phyloP scores from a whole-genome alignment of 331 rosid species.

The Malus hybrid region DNA sequence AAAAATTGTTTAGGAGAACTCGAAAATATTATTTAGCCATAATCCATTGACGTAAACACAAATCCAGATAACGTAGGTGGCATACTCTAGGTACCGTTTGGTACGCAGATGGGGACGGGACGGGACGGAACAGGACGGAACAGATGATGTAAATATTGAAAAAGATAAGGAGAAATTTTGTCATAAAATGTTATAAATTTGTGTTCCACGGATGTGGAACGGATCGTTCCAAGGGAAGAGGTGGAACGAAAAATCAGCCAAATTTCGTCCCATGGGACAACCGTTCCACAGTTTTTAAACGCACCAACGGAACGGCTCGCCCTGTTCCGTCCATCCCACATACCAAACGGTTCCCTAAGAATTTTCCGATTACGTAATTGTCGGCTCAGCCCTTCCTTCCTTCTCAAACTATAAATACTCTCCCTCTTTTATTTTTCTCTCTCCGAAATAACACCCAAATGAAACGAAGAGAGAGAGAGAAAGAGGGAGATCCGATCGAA shows the following conservation, averaged over 20 bases:
- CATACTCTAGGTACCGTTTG: background rate
- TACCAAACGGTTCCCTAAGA: background rate
- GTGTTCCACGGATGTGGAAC: too few relatives aligned
- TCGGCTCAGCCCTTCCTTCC: background rate
- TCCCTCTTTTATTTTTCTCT: background rate
- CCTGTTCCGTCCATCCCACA: too few relatives aligned
- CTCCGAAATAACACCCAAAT: background rate
- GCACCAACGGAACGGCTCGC: too few relatives aligned
- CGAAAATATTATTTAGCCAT: background rate
- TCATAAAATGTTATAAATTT: too few relatives aligned
- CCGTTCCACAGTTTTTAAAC: too few relatives aligned
- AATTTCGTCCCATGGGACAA: too few relatives aligned
- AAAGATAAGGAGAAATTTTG: too few relatives aligned
- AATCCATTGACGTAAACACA: background rate
- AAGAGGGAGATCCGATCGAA: background rate
- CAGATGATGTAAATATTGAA: too few relatives aligned
- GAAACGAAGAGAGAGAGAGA: background rate
- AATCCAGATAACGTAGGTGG: background rate
- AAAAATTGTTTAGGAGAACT: background rate
- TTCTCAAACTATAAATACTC: background rate
- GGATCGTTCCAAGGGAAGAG: too few relatives aligned
- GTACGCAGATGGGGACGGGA: too few relatives aligned
- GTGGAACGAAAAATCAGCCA: too few relatives aligned
- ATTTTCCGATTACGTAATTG: background rate
- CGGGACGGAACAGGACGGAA: too few relatives aligned